Evolutionary conservation across 2,329 filamentous ascomycete species (phyloP), one percentile per base, ranked within the genome.

Genomic region (Pseudogymnoascus sp.): DNA sequence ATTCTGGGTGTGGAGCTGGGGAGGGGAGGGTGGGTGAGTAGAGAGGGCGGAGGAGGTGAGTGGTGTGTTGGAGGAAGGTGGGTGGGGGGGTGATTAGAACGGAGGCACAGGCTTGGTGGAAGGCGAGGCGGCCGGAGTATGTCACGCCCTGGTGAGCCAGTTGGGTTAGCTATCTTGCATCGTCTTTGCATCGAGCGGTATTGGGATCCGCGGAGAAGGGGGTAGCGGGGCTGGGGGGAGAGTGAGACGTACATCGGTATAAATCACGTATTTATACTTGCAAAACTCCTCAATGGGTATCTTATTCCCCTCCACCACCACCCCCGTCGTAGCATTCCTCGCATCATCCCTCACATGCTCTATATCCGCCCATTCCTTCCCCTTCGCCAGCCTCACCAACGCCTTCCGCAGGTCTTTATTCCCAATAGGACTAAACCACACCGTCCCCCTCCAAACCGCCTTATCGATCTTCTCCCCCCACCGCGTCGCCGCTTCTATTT

Each of bases 381-480:
- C 73, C 28, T 72, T 70, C 4, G 66, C 65, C 3, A 62, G 59
- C 12, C 62, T 38, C 14, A 72, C 16, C 38, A 72, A 52, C 5
- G 66, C 66, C 23, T 65, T 69, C 55, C 70, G 55, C 14, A 69
- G 25, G 23, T 64, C 62, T n/a, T 62, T 70, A n/a, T 71, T 69
- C 2, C 66, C 66, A 4, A 68, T 63, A 6, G 65, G 64, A 59
- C 70, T 81, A 75, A 79, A 83, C 75, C 77, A 78, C 5, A 75
- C 69, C 3, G 81, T 83, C 11, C 81, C 81, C 62, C 81, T 75
- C 81, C 80, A 82, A 1, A 81, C 73, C 2, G 79, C 80, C 36
- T 73, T 74, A 3, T 74, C 71, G 33, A 75, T 73, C 67, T 81
- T 81, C 49, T 66, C 52, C 2, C 64, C 33, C 67, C 72, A 73